Evolutionary conservation across 2,329 filamentous ascomycete species (phyloP).

Genomic region (Ilyonectria sp.): DNA sequence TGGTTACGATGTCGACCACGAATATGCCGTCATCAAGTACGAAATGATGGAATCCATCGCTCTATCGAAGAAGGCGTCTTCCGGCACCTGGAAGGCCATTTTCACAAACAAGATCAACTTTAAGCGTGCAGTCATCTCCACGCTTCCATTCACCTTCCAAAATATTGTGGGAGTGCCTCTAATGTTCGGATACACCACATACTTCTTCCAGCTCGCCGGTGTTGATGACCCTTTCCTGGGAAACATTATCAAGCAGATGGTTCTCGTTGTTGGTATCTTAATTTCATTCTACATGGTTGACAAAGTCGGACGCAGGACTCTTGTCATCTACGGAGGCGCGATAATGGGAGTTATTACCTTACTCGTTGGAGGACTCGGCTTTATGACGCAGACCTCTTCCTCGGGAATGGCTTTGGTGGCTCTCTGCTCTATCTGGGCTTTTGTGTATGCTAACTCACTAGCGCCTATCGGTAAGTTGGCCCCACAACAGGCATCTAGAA

Average conservation of each 20-base stretch:
- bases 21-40: constrained; percentile 40
- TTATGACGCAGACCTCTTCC: constrained; percentile 24
- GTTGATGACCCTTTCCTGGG: constrained; percentile 42
- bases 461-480: constrained; percentile 25
- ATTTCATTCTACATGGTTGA: constrained; percentile 38
- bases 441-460: constrained; percentile 27
- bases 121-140: constrained; percentile 39
- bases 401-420: constrained; percentile 27
- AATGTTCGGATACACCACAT: constrained; percentile 43
- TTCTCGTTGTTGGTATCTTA: constrained; percentile 34
- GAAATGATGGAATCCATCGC: constrained; percentile 32
- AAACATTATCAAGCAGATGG: constrained; percentile 36
- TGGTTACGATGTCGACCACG: constrained; percentile 36
- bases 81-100: constrained; percentile 25
- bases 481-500: neutral
- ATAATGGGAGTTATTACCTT: constrained; percentile 8
- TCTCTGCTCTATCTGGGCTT: constrained; percentile 30
- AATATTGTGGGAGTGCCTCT: constrained; percentile 41
- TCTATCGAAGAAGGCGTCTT: constrained; percentile 16
- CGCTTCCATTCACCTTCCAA: constrained; percentile 41
- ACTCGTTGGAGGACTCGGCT: constrained; percentile 23
- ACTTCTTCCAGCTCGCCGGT: constrained; percentile 43
- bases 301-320: constrained; percentile 33
- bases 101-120: constrained; percentile 36
- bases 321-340: constrained; percentile 19